Percentiles rank a stretch among this genome's conserved stretches.
Conservation (phyloP, 2,329 filamentous ascomycete species). For the Beauveria sp. region DNA sequence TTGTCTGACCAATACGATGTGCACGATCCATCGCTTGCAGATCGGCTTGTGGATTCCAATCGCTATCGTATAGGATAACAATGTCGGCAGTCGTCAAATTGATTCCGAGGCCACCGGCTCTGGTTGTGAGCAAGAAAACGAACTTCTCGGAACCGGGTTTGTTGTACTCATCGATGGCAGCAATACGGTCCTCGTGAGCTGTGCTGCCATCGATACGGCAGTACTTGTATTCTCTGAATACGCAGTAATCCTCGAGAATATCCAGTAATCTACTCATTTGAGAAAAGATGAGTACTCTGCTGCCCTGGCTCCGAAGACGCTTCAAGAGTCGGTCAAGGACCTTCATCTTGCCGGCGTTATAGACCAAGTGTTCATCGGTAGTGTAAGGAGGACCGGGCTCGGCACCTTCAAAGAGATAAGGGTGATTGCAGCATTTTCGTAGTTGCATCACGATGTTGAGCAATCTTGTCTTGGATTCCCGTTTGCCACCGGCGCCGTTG, state of each 20-base stretch:
- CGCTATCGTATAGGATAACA: constrained; percentile 92
- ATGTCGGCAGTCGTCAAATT: constrained; percentile 94
- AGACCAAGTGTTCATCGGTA: constrained; percentile 90
- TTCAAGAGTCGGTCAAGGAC: constrained; percentile 87
- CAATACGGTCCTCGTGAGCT: constrained; percentile 94
- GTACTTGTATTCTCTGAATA: constrained; percentile 91
- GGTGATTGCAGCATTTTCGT: constrained; percentile 97
- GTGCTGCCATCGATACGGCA: constrained; percentile 96
- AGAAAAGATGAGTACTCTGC: constrained; percentile 95
- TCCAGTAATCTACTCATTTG: constrained; percentile 98
- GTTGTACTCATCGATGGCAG: constrained; percentile 98
- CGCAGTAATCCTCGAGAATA: constrained; percentile 96
- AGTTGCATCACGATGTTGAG: constrained; percentile 99
- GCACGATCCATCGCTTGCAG: constrained; percentile 98
- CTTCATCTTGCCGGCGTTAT: constrained; percentile 94
- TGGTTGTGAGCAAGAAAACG: constrained; percentile 87
- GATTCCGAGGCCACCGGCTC: constrained; percentile 92
- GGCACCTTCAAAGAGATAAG: constrained; percentile 94
- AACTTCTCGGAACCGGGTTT: constrained; percentile 93
- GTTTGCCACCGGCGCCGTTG: constrained; percentile 91
- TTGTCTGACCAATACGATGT: constrained; percentile 96
- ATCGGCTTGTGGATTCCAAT: constrained; percentile 98
- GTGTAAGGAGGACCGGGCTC: constrained; percentile 97
- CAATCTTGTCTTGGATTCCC: constrained; percentile 92
- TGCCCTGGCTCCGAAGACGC: constrained; percentile 77